Percentiles rank a stretch among this genome's conserved stretches.
These are phyloP conservation scores for Kwoniella dejecticola DNA, from an alignment of 768 basidiomycete genomes.

Conservation along the genomic window DNA sequence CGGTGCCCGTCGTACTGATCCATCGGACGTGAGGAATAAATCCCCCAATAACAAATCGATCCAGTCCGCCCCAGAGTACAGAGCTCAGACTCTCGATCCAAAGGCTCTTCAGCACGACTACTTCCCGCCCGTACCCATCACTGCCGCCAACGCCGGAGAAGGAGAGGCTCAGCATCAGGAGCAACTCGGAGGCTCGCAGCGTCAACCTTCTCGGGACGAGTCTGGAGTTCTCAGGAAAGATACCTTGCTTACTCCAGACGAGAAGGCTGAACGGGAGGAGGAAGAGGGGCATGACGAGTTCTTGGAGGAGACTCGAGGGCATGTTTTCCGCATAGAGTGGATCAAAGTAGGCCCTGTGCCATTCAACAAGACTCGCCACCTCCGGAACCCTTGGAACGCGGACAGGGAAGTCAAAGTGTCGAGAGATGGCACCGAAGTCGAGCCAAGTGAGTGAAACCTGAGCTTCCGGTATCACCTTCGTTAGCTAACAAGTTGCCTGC, in stretches of 20 bases:
- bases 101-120: slow-evolving; percentile 26
- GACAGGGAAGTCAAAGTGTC: slow-evolving; percentile 64
- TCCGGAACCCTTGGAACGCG: slow-evolving; percentile 92
- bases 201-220: slow-evolving; percentile 24
- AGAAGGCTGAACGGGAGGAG: slow-evolving; percentile 33
- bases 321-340: slow-evolving; percentile 83
- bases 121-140: slow-evolving; percentile 29
- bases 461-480: slow-evolving; percentile 10
- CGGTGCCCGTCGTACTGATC: slow-evolving; percentile 36
- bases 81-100: slow-evolving; percentile 35
- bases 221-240: slow-evolving; percentile 54
- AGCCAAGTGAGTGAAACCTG: slow-evolving; percentile 61
- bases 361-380: slow-evolving; percentile 72
- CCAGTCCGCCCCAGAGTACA: slow-evolving; percentile 10
- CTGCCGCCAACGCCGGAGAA: neutral
- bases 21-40: slow-evolving; percentile 16
- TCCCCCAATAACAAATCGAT: slow-evolving; percentile 11
- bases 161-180: slow-evolving; percentile 23
- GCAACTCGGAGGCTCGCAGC: slow-evolving; percentile 26
- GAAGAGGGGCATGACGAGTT: slow-evolving; percentile 43
- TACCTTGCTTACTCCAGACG: slow-evolving; percentile 35
- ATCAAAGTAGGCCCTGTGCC: slow-evolving; percentile 69
- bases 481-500: no score
- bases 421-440: slow-evolving; percentile 87
- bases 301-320: slow-evolving; percentile 64